These are phyloP conservation scores for Podosphaera aphanis DNA, from an alignment of 2,329 filamentous ascomycete species.

Conservation along the genomic window DNA sequence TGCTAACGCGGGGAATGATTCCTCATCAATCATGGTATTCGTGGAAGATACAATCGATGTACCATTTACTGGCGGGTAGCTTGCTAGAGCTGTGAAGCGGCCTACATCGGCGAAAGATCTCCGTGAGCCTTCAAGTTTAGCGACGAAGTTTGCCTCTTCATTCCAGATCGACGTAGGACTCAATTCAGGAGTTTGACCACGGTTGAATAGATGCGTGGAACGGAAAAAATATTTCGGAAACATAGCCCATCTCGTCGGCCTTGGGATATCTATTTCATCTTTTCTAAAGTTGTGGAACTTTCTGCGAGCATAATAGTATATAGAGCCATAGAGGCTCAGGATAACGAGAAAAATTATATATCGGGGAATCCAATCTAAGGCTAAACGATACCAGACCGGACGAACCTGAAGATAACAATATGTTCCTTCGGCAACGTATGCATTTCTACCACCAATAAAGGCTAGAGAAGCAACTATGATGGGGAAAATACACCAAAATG, in stretches of 20 bases:
- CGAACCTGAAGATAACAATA: constrained; percentile 47
- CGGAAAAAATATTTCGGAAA: not conserved
- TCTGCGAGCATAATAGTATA: constrained; percentile 42
- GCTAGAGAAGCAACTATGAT: constrained; percentile 35
- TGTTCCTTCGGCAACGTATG: constrained; percentile 38
- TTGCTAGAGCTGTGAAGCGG: not conserved
- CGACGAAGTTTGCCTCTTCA: not conserved
- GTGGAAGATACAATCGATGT: not conserved
- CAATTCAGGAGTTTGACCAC: not conserved
- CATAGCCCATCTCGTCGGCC: constrained; percentile 1
- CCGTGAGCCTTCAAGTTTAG: not conserved
- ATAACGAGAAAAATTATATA: constrained; percentile 45
- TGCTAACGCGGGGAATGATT: constrained; percentile 7
- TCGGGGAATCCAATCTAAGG: constrained; percentile 49
- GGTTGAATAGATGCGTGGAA: not conserved
- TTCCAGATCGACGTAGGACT: not conserved
- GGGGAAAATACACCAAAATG: constrained; percentile 32
- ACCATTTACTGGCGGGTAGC: not conserved
- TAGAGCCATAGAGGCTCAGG: constrained; percentile 37
- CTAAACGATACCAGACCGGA: constrained; percentile 44
- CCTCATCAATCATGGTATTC: constrained; percentile 4
- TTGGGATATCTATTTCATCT: constrained; percentile 3
- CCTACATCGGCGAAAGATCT: not conserved
- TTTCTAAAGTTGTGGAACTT: constrained; percentile 14
- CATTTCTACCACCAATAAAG: constrained; percentile 30